These are phyloP conservation scores for Fusarium piperis DNA, from an alignment of 2,329 filamentous ascomycete species.

Conservation along the genomic window DNA sequence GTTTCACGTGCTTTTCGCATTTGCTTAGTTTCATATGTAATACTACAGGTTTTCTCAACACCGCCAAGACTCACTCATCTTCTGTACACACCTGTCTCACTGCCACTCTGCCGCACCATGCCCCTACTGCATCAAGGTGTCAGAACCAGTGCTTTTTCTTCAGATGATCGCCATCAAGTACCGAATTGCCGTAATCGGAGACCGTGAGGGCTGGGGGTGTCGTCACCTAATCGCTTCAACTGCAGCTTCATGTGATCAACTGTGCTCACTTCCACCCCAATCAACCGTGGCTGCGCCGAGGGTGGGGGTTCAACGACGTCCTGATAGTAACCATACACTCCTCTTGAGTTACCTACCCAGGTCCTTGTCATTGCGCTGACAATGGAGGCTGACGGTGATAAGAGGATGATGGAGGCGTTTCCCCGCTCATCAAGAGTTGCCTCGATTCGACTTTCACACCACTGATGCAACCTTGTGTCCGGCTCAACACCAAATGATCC, in stretches of 20 bases:
- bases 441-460: background rate
- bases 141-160: background rate
- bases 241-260: constrained; percentile 18
- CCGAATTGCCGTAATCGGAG: background rate
- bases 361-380: background rate
- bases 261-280: constrained; percentile 24
- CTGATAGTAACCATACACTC: background rate
- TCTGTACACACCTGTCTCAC: background rate
- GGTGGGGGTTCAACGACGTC: constrained; percentile 28
- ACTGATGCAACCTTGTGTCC: background rate
- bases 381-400: background rate
- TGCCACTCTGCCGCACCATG: background rate
- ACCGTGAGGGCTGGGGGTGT: background rate
- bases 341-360: background rate
- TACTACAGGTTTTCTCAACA: background rate
- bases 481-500: background rate
- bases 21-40: background rate
- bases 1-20: background rate
- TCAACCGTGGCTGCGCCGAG: constrained; percentile 26
- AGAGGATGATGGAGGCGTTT: background rate
- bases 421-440: background rate
- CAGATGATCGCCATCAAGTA: background rate
- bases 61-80: background rate
- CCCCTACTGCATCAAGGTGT: background rate
- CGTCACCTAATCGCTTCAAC: background rate